These are phyloP conservation scores for Clavispora phyllophila DNA, from an alignment of 805 yeast species.

Conservation along the genomic window DNA sequence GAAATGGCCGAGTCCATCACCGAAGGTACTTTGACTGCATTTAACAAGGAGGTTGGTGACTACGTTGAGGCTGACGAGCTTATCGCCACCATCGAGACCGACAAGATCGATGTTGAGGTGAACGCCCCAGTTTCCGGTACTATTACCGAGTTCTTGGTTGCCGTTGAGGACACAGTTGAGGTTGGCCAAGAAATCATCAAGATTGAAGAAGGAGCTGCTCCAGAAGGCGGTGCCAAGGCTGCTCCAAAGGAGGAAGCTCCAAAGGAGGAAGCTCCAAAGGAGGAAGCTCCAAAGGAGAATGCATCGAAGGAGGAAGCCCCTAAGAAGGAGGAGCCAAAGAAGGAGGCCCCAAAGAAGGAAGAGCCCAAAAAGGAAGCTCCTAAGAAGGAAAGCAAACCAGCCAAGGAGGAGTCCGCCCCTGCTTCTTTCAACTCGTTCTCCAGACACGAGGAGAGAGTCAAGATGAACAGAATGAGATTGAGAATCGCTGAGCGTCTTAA, in stretches of 20 bases:
- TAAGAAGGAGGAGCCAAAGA: constrained; percentile 23
- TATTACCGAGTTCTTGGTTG: constrained; percentile 73
- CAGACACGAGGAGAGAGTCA: constrained; percentile 85
- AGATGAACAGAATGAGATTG: constrained; percentile 99
- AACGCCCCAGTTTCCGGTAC: constrained; percentile 93
- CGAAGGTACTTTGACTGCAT: constrained; percentile 83
- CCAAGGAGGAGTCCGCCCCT: constrained; percentile 26
- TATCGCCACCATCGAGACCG: constrained; percentile 96
- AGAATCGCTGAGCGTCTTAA: constrained; percentile 98
- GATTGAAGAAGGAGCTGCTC: constrained; percentile 61
- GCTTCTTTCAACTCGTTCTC: constrained; percentile 49
- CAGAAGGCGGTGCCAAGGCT: constrained; percentile 23
- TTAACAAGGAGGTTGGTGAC: constrained; percentile 77
- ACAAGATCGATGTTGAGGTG: constrained; percentile 95
- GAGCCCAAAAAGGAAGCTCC: constrained; percentile 15
- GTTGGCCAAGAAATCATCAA: constrained; percentile 91
- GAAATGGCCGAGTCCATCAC: constrained; percentile 98
- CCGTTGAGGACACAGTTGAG: constrained; percentile 86
- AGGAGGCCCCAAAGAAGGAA: constrained; percentile 31
- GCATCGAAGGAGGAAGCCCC: constrained; percentile 16
- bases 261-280: constrained; percentile 16
- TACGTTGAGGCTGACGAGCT: constrained; percentile 82
- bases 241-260: constrained; percentile 14
- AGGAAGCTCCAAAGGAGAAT: constrained; percentile 21
- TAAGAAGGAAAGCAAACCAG: constrained; percentile 7